These are phyloP conservation scores for Vinca major DNA, from an alignment of 305 asterid genomes.

Conservation along the genomic window DNA sequence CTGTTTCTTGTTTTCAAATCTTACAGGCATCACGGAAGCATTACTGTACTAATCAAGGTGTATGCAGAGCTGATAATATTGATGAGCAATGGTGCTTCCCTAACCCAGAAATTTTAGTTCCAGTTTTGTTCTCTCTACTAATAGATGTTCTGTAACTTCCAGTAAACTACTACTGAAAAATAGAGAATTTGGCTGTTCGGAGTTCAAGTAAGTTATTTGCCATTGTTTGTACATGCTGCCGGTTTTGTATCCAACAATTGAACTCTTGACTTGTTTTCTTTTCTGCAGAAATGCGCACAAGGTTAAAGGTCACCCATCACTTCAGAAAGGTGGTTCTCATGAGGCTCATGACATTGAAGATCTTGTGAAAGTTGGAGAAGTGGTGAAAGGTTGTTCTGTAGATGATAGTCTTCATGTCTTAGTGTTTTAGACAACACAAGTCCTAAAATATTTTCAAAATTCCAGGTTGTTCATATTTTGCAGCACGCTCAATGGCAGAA, in stretches of 20 bases:
- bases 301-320: slow-evolving; percentile 81
- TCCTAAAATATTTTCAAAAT: slow-evolving; percentile 28
- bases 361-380: slow-evolving; percentile 86
- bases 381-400: slow-evolving; percentile 51
- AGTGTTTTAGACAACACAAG: slow-evolving; percentile 11
- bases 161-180: slow-evolving; percentile 77
- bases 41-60: slow-evolving; percentile 60
- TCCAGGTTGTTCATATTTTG: slow-evolving; percentile 93
- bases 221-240: slow-evolving; percentile 3
- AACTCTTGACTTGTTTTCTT: slow-evolving; percentile 16
- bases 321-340: slow-evolving; percentile 84
- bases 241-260: slow-evolving; percentile 13
- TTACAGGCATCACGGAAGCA: slow-evolving; percentile 85
- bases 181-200: slow-evolving; percentile 49
- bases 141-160: slow-evolving; percentile 29
- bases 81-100: slow-evolving; percentile 70
- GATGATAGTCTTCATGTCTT: slow-evolving; percentile 6
- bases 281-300: slow-evolving; percentile 57
- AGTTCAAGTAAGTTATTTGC: slow-evolving; percentile 54
- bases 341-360: slow-evolving; percentile 96
- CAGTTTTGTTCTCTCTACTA: slow-evolving; percentile 24
- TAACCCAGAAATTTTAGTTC: slow-evolving; percentile 11
- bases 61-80: slow-evolving; percentile 53
- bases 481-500: slow-evolving; percentile 69
- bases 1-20: not conserved